Conservation (phyloP, 2,329 filamentous ascomycete species). For the Stemphylium lycopersici region DNA sequence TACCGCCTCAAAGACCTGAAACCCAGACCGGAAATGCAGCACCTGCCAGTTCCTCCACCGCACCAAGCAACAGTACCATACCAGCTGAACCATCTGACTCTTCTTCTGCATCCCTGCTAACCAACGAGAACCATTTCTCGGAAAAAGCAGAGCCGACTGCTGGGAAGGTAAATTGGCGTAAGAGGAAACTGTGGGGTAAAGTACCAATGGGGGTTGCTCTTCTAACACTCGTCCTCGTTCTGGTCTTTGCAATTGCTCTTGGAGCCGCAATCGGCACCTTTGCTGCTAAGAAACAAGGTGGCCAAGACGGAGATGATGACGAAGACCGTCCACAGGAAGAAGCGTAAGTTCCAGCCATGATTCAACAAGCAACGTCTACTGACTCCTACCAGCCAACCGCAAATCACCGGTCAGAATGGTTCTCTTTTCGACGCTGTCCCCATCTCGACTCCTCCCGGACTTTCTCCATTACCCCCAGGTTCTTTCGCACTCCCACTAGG, state of each 20-base stretch:
- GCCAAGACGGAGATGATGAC: slow-evolving; percentile 20
- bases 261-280: slow-evolving; percentile 62
- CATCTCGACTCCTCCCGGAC: slow-evolving; percentile 53
- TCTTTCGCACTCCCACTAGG: slow-evolving; percentile 56
- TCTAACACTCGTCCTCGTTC: slow-evolving; percentile 53
- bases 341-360: slow-evolving; percentile 33
- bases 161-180: slow-evolving; percentile 44
- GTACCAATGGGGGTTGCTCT: slow-evolving; percentile 60
- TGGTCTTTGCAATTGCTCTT: slow-evolving; percentile 55
- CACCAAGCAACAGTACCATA: slow-evolving; percentile 15
- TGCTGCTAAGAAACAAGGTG: slow-evolving; percentile 50
- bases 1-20: slow-evolving; percentile 41
- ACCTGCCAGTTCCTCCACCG: slow-evolving; percentile 18
- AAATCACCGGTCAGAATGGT: slow-evolving; percentile 55
- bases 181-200: slow-evolving; percentile 54
- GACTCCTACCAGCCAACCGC: slow-evolving; percentile 43
- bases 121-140: slow-evolving; percentile 28
- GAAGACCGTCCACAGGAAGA: slow-evolving; percentile 28
- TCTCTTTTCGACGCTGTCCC: slow-evolving; percentile 59
- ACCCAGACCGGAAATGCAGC: slow-evolving; percentile 39
- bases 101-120: slow-evolving; percentile 35
- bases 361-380: slow-evolving; percentile 10
- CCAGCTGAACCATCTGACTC: slow-evolving; percentile 38
- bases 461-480: slow-evolving; percentile 58
- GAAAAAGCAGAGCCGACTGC: slow-evolving; percentile 40